Evolutionary conservation across 2,329 filamentous ascomycete genomes (phyloP), one percentile per base, ranked within the genome.

Genomic region (Botrytis medusae): DNA sequence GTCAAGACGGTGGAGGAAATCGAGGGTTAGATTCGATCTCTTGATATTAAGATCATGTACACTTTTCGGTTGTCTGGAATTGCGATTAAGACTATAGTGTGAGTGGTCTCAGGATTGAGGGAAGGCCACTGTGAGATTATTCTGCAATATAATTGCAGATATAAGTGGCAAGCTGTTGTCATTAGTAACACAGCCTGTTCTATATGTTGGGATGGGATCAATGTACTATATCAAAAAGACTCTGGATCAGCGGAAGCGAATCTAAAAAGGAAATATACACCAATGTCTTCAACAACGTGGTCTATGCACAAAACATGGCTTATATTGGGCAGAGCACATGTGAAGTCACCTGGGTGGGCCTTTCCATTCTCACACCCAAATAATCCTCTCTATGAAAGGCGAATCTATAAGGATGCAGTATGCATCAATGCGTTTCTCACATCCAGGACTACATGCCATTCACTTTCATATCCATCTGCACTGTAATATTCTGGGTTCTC

Each of bases 1-100:
- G 72, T 82, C 42, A 85, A 86, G 77, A 80, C 78, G 34, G 75
- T 82, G 67, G 84, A 84, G 67, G 83, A 85, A 69, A 79, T 85
- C 69, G 82, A 83, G 75, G 73, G 69, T 60, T 44, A 61, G 48
- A 44, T 62, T 29, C 57, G 29, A 54, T 44, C 48, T 59, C 42
- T 32, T 22, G n/a, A 37, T 37, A 51, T 71, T 12, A 65, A 22
- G 46, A 57, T 51, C 16, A 34, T 34, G 61, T 40, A 44, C 61
- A 4, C 18, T 67, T 44, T 68, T 40, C 22, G 59, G 44, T 34
- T 51, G 22, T 34, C 18, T 57, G 32, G 63, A 37, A 51, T n/a
- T 51, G 40, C 18, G 29, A 29, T 29, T 12, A 22, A 69, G n/a
- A 25, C 37, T n/a, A 42, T 37, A 32, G 10, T 57, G n/a, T 51